phyloP scores from a whole-genome alignment of 306 rosid species.

The Arachis stenosperma region DNA sequence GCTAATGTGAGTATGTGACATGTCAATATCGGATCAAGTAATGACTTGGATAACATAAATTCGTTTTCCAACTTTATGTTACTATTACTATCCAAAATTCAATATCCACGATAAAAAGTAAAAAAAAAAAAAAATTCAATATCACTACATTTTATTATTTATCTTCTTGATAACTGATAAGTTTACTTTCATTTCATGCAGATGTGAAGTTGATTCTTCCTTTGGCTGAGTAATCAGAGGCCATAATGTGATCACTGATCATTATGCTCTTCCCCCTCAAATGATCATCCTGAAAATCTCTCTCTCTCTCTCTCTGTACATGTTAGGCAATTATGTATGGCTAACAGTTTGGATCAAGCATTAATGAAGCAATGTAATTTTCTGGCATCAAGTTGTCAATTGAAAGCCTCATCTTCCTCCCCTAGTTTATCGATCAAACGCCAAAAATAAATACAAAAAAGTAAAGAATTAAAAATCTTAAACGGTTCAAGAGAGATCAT shows the following conservation, averaged over 20 bases:
- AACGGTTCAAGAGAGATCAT: background rate
- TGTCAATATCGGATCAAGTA: no score
- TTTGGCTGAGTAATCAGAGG: slow-evolving; percentile 45
- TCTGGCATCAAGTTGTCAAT: slow-evolving; percentile 35
- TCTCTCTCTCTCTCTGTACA: slow-evolving; percentile 29
- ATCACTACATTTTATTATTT: no score
- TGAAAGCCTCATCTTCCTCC: slow-evolving; percentile 13
- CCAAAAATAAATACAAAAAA: background rate
- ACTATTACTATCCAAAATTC: no score
- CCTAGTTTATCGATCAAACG: background rate
- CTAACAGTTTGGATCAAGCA: slow-evolving; percentile 47
- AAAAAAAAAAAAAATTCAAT: no score
- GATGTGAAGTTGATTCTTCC: slow-evolving; percentile 47
- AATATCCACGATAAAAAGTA: no score
- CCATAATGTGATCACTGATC: slow-evolving; percentile 36
- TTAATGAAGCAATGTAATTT: slow-evolving; percentile 35
- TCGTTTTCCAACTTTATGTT: no score
- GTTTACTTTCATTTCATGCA: slow-evolving; percentile 35
- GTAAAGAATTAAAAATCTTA: background rate
- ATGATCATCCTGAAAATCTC: slow-evolving; percentile 39
- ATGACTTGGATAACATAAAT: no score
- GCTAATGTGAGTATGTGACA: no score
- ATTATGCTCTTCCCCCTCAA: slow-evolving; percentile 26
- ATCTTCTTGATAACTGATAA: no score
- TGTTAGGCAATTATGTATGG: slow-evolving; percentile 49